These are phyloP conservation scores for Yamadazyma atlantica DNA, from an alignment of 1,139 yeast species.

Conservation along the genomic window DNA sequence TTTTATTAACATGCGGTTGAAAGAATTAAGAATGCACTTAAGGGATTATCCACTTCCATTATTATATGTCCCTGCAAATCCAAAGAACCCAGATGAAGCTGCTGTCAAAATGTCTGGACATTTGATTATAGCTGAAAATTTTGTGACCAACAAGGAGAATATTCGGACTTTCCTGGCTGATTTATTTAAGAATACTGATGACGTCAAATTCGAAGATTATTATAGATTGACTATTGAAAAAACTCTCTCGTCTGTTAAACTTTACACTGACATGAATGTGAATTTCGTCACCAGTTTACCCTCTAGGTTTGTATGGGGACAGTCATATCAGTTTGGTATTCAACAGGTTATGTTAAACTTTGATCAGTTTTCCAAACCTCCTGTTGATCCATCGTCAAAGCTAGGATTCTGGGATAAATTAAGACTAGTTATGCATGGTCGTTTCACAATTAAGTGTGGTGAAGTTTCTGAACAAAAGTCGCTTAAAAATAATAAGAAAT, in stretches of 20 bases:
- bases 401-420: slow-evolving; percentile 63
- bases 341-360: slow-evolving; percentile 78
- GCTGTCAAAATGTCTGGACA: slow-evolving; percentile 43
- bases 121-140: slow-evolving; percentile 47
- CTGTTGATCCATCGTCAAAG: slow-evolving; percentile 62
- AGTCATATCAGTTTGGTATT: slow-evolving; percentile 79
- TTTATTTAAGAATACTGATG: slow-evolving; percentile 33
- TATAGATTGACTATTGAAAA: slow-evolving; percentile 70
- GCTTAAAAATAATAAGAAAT: not conserved
- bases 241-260: slow-evolving; percentile 74
- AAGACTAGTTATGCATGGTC: slow-evolving; percentile 50
- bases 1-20: slow-evolving; percentile 45
- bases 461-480: not conserved
- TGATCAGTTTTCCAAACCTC: slow-evolving; percentile 82
- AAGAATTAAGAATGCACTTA: slow-evolving; percentile 54
- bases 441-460: slow-evolving; percentile 27
- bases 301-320: slow-evolving; percentile 82
- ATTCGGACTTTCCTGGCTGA: slow-evolving; percentile 65
- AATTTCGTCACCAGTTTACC: slow-evolving; percentile 56
- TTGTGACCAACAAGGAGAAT: slow-evolving; percentile 40
- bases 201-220: slow-evolving; percentile 37
- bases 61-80: slow-evolving; percentile 33
- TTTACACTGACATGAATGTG: slow-evolving; percentile 62
- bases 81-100: slow-evolving; percentile 7
- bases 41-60: slow-evolving; percentile 72